A percentile compares a stretch with the other conserved stretches of the same genome.
Evolutionary conservation across 2,329 filamentous ascomycete species (phyloP).

Genomic region (Aspergillus ochraceoroseus): DNA sequence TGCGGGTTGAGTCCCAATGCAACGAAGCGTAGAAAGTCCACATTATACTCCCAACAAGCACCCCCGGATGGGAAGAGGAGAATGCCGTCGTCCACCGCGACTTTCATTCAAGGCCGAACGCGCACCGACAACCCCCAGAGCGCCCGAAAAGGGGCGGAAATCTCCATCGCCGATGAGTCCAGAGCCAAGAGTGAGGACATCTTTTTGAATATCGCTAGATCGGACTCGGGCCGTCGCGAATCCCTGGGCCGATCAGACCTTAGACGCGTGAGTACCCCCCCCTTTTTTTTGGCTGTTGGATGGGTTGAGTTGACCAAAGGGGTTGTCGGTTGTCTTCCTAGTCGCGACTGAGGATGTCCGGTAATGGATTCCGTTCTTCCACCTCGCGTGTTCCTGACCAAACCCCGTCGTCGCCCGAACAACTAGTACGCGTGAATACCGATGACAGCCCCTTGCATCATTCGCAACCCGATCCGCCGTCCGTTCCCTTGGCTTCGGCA

Average conservation of each 20-base stretch:
- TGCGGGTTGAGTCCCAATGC: conserved; percentile 28
- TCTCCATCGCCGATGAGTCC: conserved; percentile 36
- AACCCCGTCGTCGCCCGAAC: conserved; percentile 37
- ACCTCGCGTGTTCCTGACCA: conserved; percentile 31
- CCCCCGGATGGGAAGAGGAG: conserved; percentile 31
- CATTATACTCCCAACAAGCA: conserved; percentile 22
- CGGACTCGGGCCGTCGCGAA: conserved; percentile 37
- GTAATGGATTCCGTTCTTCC: conserved; percentile 33
- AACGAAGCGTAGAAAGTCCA: conserved; percentile 28
- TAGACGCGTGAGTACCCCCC: conserved; percentile 33
- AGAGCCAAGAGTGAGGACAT: conserved; percentile 43
- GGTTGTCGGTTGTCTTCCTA: conserved; percentile 18
- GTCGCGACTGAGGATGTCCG: conserved; percentile 39
- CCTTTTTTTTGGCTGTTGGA: conserved; percentile 6
- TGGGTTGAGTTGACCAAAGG: conserved; percentile 19
- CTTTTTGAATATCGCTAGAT: conserved; percentile 46
- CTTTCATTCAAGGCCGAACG: conserved; percentile 28
- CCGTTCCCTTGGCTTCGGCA: conserved; percentile 26
- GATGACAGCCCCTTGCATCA: conserved; percentile 32
- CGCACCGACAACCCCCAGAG: conserved; percentile 26
- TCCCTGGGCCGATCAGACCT: conserved; percentile 38
- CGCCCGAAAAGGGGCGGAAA: conserved; percentile 25
- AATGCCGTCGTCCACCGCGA: conserved; percentile 33
- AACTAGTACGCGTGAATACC: conserved; percentile 29
- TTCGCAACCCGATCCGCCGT: conserved; percentile 33